Base-by-base conservation (phyloP, 164 flowering plant genomes). In the Magnolia sinica region DNA sequence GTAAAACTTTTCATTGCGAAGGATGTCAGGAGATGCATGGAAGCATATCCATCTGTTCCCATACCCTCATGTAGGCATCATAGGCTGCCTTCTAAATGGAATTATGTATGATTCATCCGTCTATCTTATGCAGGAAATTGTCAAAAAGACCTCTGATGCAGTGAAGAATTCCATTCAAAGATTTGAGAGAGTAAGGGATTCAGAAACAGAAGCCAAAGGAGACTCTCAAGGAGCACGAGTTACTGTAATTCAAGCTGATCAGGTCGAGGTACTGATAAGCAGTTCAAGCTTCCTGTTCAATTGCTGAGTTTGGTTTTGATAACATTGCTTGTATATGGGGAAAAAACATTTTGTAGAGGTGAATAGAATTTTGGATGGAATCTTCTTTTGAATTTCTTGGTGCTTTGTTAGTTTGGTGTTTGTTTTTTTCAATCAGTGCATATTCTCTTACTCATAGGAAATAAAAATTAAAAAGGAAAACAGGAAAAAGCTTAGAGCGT, bases 91-190 rank as follows among this genome's bases (percentile, higher is more conserved):
- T 68, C 45, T 68, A 13, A 65, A 23, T 65, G 24, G 24, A 65
- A 14, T 65, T 14, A 16, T 16, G 29, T 66, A 66, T 24, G 19
- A 37, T 68, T 68, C 71, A 68, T 68, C 45, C 51, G 27, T 27
- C 11, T 58, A 50, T 58, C 23, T 74, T 58, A 75, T 64, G 31
- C 86, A 94, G 97, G 90, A 84, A 77, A 52, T 90, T 77, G 81
- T 87, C 71, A 76, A 86, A 79, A 90, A 89, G 84, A 87, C 88
- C 45, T 86, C 97, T 76, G 83, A 71, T 73, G 77, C 84, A 23
- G 76, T 82, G 45, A 82, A 72, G 79, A 85, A 77, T 64, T 72
- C 90, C 61, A 50, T 73, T 71, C 77, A 82, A 74, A 88, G 84
- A 65, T 72, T 50, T 37, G 76, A 84, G 70, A 79, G 61, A 71